phyloP scores from a whole-genome alignment of 2,329 filamentous ascomycete species.

The Fusarium heterosporum region DNA sequence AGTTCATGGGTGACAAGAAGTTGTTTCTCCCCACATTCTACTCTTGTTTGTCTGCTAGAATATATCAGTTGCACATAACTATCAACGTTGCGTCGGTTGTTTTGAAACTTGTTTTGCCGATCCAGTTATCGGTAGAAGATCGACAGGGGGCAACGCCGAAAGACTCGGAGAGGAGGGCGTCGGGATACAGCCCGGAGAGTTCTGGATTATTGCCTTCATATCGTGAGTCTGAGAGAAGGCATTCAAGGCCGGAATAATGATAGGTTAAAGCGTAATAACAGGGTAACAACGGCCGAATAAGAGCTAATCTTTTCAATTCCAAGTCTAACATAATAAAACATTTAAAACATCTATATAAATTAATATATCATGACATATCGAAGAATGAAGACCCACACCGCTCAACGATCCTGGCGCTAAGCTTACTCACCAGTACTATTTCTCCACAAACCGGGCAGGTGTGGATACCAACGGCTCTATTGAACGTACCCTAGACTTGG shows the following conservation, averaged over 20 bases:
- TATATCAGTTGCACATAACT: constrained; percentile 16
- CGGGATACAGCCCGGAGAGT: neutral
- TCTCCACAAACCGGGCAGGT: too few relatives aligned
- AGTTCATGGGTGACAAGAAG: constrained; percentile 12
- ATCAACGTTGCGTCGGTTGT: neutral
- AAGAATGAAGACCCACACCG: too few relatives aligned
- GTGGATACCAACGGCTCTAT: too few relatives aligned
- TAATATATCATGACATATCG: too few relatives aligned
- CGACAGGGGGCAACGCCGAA: neutral
- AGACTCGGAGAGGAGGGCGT: neutral
- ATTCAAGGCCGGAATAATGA: constrained; percentile 14
- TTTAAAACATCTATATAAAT: too few relatives aligned
- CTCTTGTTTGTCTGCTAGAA: constrained; percentile 16
- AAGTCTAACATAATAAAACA: too few relatives aligned
- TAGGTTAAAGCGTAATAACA: too few relatives aligned
- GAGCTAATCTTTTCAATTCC: too few relatives aligned
- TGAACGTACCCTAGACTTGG: too few relatives aligned
- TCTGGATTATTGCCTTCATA: constrained; percentile 19
- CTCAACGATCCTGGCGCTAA: too few relatives aligned
- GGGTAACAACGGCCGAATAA: too few relatives aligned
- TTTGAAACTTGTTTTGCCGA: constrained; percentile 6
- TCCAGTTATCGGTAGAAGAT: constrained; percentile 7
- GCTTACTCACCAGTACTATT: too few relatives aligned
- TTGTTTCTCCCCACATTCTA: constrained; percentile 23
- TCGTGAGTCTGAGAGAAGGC: constrained; percentile 11